A percentile compares a stretch with the other conserved stretches of the same genome.
These are phyloP conservation scores for Persicaria maculosa DNA, from an alignment of 148 eudicot genomes.

Conservation along the genomic window DNA sequence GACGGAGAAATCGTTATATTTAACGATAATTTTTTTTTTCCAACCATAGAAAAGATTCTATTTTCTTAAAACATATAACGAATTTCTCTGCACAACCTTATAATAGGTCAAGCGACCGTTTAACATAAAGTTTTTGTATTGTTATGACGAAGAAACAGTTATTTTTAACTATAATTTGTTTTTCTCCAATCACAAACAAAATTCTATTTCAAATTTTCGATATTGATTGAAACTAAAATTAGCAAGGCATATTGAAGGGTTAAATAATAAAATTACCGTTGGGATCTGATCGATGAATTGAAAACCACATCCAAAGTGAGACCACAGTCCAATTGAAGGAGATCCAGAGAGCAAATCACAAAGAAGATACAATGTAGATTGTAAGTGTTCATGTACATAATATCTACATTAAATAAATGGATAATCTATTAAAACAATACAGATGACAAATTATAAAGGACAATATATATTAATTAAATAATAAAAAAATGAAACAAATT, in stretches of 20 bases:
- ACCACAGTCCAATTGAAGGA: neutral
- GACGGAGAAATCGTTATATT: too few species aligned
- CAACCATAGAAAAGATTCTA: neutral
- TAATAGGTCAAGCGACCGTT: too few species aligned
- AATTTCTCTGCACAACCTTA: neutral
- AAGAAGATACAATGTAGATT: neutral
- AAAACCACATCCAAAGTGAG: constrained; percentile 7
- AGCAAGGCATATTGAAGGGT: neutral
- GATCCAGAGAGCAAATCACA: constrained; percentile 1
- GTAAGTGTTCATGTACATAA: neutral
- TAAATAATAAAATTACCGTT: constrained; percentile 37
- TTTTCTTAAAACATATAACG: neutral
- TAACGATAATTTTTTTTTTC: too few species aligned
- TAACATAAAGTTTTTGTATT: too few species aligned
- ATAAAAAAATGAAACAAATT: too few species aligned
- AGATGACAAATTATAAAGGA: neutral
- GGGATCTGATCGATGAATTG: constrained; percentile 38
- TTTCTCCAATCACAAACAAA: too few species aligned
- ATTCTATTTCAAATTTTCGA: too few species aligned
- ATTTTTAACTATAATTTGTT: too few species aligned
- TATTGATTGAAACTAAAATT: neutral
- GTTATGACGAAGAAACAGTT: too few species aligned
- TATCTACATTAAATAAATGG: neutral
- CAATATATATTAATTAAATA: too few species aligned
- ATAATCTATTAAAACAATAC: too few species aligned